phyloP scores from a whole-genome alignment of 2,329 filamentous ascomycete species.

The Epichloe glyceriae region DNA sequence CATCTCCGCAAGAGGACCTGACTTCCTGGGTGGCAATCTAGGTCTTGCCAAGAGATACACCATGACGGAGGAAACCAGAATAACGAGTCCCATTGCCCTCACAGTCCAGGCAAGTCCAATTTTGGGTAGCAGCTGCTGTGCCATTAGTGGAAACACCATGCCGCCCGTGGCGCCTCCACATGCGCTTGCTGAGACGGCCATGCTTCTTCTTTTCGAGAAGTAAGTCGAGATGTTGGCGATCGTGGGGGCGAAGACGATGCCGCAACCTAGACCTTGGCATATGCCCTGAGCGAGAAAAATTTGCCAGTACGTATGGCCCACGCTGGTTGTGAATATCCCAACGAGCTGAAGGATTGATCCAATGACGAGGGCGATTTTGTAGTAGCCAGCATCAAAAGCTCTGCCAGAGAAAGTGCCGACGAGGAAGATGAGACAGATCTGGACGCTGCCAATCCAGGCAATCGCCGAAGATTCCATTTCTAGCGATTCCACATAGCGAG shows the following conservation, averaged over 20 bases:
- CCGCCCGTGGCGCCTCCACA: slow-evolving; percentile 50
- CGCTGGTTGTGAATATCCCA: slow-evolving; percentile 32
- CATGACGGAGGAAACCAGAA: slow-evolving; percentile 30
- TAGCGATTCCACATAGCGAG: slow-evolving; percentile 24
- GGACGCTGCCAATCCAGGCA: slow-evolving; percentile 36
- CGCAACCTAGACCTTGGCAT: slow-evolving; percentile 41
- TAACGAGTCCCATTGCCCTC: slow-evolving; percentile 47
- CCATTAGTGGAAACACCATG: slow-evolving; percentile 47
- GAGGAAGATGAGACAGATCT: slow-evolving; percentile 29
- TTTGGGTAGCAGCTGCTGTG: slow-evolving; percentile 41
- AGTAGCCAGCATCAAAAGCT: slow-evolving; percentile 29
- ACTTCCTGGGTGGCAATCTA: slow-evolving; percentile 33
- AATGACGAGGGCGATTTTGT: slow-evolving; percentile 17
- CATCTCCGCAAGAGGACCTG: slow-evolving; percentile 37
- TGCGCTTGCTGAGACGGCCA: slow-evolving; percentile 47
- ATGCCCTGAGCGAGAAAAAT: slow-evolving; percentile 40
- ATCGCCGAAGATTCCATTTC: slow-evolving; percentile 22
- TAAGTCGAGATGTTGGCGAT: slow-evolving; percentile 45
- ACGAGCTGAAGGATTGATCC: slow-evolving; percentile 30
- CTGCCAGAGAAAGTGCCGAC: slow-evolving; percentile 29
- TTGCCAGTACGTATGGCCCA: slow-evolving; percentile 31
- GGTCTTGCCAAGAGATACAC: slow-evolving; percentile 31
- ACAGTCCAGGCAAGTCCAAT: slow-evolving; percentile 54
- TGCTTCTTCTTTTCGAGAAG: slow-evolving; percentile 42
- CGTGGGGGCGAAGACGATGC: slow-evolving; percentile 40